phyloP scores from a whole-genome alignment of 1,284 basidiomycete species.

The Papiliotrema nemorosa region DNA sequence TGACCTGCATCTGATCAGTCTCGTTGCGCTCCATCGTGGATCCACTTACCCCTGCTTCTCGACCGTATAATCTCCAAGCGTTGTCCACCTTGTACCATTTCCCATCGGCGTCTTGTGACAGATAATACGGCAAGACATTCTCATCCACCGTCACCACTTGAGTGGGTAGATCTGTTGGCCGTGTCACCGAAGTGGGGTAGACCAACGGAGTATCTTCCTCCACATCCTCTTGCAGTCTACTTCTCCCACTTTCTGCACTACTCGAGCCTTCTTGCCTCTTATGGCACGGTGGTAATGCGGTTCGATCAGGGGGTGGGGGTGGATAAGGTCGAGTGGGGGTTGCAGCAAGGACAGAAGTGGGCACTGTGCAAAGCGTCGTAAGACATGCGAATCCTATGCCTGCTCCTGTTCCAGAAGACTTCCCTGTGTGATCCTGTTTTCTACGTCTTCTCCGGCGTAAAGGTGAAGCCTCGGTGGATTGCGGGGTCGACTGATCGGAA shows the following conservation, averaged over 20 bases:
- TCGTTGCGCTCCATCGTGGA: background rate
- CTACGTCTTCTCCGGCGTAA: background rate
- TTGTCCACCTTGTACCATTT: slow-evolving; percentile 26
- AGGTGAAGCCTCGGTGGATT: background rate
- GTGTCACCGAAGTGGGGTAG: background rate
- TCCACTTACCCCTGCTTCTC: slow-evolving; percentile 19
- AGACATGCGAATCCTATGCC: too few species aligned
- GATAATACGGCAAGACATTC: slow-evolving; percentile 28
- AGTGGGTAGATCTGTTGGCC: slow-evolving; percentile 8
- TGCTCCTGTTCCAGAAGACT: too few species aligned
- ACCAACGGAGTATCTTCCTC: slow-evolving; percentile 2
- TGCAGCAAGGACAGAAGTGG: background rate
- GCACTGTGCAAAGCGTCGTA: too few species aligned
- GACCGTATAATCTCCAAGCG: slow-evolving; percentile 37
- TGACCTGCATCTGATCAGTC: slow-evolving; percentile 1
- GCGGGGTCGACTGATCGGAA: background rate
- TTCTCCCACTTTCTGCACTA: background rate
- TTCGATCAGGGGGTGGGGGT: background rate
- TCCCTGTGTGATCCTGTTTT: background rate
- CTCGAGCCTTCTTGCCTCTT: background rate
- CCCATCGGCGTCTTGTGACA: slow-evolving; percentile 24
- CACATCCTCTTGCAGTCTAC: background rate
- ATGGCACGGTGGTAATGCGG: background rate
- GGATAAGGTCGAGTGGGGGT: background rate
- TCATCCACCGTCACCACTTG: slow-evolving; percentile 8